These are phyloP conservation scores for Amyloporia xantha DNA, from an alignment of 768 basidiomycete genomes.

Conservation along the genomic window DNA sequence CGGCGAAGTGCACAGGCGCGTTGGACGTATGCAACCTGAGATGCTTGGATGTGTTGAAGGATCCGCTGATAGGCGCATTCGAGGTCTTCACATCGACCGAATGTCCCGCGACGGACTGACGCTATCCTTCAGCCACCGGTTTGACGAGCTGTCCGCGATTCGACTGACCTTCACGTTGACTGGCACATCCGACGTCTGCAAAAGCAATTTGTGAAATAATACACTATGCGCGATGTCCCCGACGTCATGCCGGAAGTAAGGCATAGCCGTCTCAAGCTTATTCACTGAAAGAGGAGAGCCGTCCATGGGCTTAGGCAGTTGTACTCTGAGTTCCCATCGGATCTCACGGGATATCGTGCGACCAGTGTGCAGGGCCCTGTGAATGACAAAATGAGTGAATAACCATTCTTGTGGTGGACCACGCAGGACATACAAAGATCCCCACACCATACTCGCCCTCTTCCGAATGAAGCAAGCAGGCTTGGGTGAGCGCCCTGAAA, in stretches of 20 bases:
- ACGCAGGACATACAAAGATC: conserved; percentile 26
- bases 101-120: conserved; percentile 28
- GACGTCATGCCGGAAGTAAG: conserved; percentile 24
- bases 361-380: conserved; percentile 9
- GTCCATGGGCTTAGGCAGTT: conserved; percentile 20
- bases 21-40: conserved; percentile 31
- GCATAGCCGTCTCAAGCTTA: conserved; percentile 23
- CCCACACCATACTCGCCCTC: conserved; percentile 22
- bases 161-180: conserved; percentile 26
- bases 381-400: too few relatives aligned
- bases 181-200: conserved; percentile 20
- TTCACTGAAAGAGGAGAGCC: conserved; percentile 19
- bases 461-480: conserved; percentile 18
- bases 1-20: conserved; percentile 26
- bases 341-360: background rate
- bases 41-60: conserved; percentile 25
- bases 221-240: conserved; percentile 23
- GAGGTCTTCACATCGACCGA: conserved; percentile 20
- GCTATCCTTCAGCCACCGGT: background rate
- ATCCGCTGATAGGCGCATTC: conserved; percentile 32
- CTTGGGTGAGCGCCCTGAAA: conserved; percentile 9
- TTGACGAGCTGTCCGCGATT: background rate
- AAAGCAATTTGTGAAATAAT: conserved; percentile 20
- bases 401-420: background rate
- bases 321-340: conserved; percentile 24